A percentile compares a stretch with the other conserved stretches of the same genome.
These are phyloP conservation scores for Diaporthe sp. DNA, from an alignment of 2,329 filamentous ascomycete species.

Conservation along the genomic window DNA sequence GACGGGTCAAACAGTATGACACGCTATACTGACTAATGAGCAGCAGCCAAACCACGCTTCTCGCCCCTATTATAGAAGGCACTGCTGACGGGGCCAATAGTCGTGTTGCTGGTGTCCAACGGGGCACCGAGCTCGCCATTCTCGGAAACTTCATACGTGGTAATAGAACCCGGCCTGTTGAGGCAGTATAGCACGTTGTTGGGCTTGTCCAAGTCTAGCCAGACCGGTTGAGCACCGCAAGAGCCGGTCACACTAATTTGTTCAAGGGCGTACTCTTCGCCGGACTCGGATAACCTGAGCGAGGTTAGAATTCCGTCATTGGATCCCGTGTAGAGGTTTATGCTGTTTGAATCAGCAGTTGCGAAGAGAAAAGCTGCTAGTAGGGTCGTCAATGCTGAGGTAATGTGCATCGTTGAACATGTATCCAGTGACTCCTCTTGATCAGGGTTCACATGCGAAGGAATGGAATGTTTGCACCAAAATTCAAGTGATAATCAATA, in stretches of 20 bases:
- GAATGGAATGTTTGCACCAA: background rate
- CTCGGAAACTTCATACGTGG: background rate
- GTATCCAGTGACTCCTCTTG: no score
- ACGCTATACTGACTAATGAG: background rate
- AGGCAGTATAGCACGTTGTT: background rate
- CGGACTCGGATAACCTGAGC: slow-evolving; percentile 1
- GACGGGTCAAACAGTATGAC: background rate
- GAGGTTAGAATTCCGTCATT: slow-evolving; percentile 1
- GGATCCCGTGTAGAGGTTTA: background rate
- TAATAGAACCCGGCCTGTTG: slow-evolving; percentile 1
- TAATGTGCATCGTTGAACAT: background rate
- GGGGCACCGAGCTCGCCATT: background rate
- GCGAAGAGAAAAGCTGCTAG: background rate
- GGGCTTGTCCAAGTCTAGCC: background rate
- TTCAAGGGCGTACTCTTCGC: background rate
- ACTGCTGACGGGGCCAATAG: background rate
- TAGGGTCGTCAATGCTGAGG: background rate
- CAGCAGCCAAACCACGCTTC: background rate
- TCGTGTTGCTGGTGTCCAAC: background rate
- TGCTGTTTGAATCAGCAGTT: no score
- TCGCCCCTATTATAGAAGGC: background rate
- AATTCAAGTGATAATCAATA: background rate
- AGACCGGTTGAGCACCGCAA: background rate
- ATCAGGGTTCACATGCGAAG: background rate
- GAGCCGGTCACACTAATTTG: background rate